phyloP scores from a whole-genome alignment of 1,139 yeast genomes.

The Sugiyamaella grinbergsii region DNA sequence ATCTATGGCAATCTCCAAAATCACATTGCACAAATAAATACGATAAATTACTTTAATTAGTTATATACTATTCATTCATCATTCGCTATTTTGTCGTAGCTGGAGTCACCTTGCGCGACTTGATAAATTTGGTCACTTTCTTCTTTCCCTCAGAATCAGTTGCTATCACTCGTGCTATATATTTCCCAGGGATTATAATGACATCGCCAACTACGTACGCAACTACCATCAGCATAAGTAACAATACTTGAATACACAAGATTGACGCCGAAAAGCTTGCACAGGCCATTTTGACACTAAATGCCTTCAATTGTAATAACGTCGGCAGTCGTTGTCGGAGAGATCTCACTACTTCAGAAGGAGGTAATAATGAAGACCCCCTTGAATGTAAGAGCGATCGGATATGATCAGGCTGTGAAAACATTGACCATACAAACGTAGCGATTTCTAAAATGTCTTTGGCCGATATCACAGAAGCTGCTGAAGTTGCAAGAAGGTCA shows the following conservation, averaged over 20 bases:
- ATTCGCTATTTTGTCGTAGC: not conserved
- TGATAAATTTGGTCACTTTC: conserved; percentile 3
- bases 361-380: conserved; percentile 30
- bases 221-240: conserved; percentile 36
- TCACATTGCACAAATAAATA: too few species aligned
- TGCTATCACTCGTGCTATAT: conserved; percentile 1
- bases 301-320: conserved; percentile 13
- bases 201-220: conserved; percentile 37
- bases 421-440: conserved; percentile 34
- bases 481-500: conserved; percentile 30
- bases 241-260: conserved; percentile 33
- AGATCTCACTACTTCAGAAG: conserved; percentile 31
- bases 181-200: conserved; percentile 27
- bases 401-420: conserved; percentile 33
- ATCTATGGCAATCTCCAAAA: too few species aligned
- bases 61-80: not conserved
- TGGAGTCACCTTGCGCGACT: conserved; percentile 9
- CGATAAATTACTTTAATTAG: too few species aligned
- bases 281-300: conserved; percentile 23
- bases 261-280: conserved; percentile 31
- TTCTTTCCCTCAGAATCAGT: conserved; percentile 2
- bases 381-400: conserved; percentile 15
- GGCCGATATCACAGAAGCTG: conserved; percentile 24
- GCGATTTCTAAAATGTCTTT: conserved; percentile 26
- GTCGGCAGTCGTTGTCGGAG: conserved; percentile 26